A percentile compares a stretch with the other conserved stretches of the same genome.
These are phyloP conservation scores for Teratosphaeriaceae sp. DNA, from an alignment of 2,329 filamentous ascomycete species.

Conservation along the genomic window DNA sequence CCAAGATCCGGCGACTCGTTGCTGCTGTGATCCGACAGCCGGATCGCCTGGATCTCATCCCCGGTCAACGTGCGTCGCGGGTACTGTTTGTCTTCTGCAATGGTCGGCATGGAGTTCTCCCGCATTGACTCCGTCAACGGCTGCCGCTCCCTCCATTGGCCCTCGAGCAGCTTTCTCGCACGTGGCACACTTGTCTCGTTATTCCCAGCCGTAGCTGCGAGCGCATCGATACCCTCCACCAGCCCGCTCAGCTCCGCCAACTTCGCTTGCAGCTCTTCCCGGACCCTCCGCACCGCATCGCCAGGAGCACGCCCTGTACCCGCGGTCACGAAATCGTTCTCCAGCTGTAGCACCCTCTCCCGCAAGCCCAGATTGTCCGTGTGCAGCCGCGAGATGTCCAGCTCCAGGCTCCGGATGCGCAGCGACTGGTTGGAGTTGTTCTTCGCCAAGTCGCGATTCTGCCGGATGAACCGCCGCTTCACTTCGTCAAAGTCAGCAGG, in stretches of 20 bases:
- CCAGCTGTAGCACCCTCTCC: constrained; percentile 61
- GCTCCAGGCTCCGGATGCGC: constrained; percentile 68
- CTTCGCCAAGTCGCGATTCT: constrained; percentile 75
- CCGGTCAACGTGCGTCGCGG: constrained; percentile 59
- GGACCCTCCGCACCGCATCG: constrained; percentile 62
- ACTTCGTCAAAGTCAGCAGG: constrained; percentile 46
- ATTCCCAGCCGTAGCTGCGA: constrained; percentile 15
- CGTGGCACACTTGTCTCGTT: constrained; percentile 4
- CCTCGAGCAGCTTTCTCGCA: constrained; percentile 17
- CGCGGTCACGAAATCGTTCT: constrained; percentile 56
- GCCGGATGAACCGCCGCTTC: constrained; percentile 70
- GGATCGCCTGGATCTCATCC: constrained; percentile 49
- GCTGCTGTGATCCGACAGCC: constrained; percentile 45
- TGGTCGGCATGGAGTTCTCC: constrained; percentile 51
- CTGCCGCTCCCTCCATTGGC: constrained; percentile 26
- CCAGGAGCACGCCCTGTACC: constrained; percentile 50
- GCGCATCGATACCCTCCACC: constrained; percentile 55
- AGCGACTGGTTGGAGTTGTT: constrained; percentile 71
- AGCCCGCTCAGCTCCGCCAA: constrained; percentile 60
- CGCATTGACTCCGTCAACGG: constrained; percentile 26
- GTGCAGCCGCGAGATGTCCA: constrained; percentile 65
- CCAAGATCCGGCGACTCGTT: constrained; percentile 64
- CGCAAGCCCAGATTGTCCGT: constrained; percentile 73
- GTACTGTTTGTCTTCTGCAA: constrained; percentile 62
- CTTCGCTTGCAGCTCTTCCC: constrained; percentile 64